Evolutionary conservation across 306 rosid genomes (phyloP).

Genomic region (Lathyrus aphaca): DNA sequence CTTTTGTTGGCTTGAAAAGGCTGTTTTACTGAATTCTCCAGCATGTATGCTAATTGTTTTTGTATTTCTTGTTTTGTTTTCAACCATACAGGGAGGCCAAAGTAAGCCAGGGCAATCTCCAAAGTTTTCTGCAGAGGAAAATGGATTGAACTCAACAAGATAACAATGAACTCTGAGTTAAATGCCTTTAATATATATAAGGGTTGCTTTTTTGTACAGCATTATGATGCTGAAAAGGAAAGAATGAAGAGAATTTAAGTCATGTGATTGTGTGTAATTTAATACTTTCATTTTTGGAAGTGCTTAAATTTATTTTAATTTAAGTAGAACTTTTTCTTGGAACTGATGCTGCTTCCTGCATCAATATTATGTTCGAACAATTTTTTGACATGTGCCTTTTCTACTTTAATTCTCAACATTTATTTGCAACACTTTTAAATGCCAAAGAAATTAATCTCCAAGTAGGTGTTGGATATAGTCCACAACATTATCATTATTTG

Average conservation of each 20-base stretch:
- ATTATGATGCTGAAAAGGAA: constrained; percentile 6
- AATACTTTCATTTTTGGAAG: neutral
- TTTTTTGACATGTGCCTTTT: neutral
- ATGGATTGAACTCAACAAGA: constrained; percentile 42
- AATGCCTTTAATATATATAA: constrained; percentile 1
- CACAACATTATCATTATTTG: neutral
- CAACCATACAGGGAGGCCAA: constrained; percentile 63
- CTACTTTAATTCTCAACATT: neutral
- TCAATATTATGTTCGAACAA: constrained; percentile 17
- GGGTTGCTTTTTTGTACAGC: constrained; percentile 10
- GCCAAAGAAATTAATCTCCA: constrained; percentile 2
- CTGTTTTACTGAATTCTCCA: constrained; percentile 6
- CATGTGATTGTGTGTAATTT: neutral
- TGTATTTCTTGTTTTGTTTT: constrained; percentile 23
- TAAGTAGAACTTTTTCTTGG: constrained; percentile 12
- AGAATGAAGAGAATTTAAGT: constrained; percentile 9
- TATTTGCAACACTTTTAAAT: constrained; percentile 9
- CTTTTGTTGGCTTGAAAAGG: constrained; percentile 18
- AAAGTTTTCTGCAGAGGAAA: constrained; percentile 58
- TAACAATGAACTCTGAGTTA: constrained; percentile 36
- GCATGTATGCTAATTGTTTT: constrained; percentile 30
- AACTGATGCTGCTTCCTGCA: constrained; percentile 8
- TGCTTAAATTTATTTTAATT: constrained; percentile 19
- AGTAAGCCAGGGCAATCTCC: constrained; percentile 58
- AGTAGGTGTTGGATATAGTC: neutral